Evolutionary conservation across 305 asterid genomes (phyloP), one percentile per base, ranked within the genome.

Genomic region (Rubia occidens): DNA sequence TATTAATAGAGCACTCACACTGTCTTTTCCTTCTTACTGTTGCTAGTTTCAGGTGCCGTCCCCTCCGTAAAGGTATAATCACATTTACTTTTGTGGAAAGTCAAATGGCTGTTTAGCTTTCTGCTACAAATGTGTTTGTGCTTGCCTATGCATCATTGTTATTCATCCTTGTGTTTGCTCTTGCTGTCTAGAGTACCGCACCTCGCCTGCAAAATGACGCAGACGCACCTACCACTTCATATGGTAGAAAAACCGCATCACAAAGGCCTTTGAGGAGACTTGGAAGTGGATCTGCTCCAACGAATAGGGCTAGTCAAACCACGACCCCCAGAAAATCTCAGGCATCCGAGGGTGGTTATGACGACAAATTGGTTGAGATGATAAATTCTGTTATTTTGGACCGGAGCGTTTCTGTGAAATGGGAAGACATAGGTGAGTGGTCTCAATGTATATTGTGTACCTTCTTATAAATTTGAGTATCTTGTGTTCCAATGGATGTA

Each of bases 381-480:
- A 91, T 95, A 75, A 95, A 91, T 74, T 88, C 96, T 63, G 86
- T 88, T 79, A 95, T 95, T 78, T 82, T 95, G 63, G 97, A 91
- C 74, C 84, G 80, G 65, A 87, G 95, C 78, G 96, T 97, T 64
- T 89, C 99, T 63, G 97, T 95, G 77, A 95, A 95, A 82, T 95
- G 99, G 99, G 96, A 91, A 69, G 97, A 91, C 80, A 95, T 95
- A 71, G 99, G 99, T 95, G 69, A 82, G 95, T 74, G 51, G 72
- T 67, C 69, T n/a, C 39, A 63, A 51, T 39, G 67, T 69, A n/a
- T 76, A 73, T 72, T 69, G 75, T 51, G 58, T 18, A 11, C 53
- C 35, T 64, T 37, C 54, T 40, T 64, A 10, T 39, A 8, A 6
- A 60, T 11, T 62, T 17, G 6, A 37, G 51, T 40, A 63, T n/a